phyloP scores from a whole-genome alignment of 441 rosid species.

The Erysimum pusillum region DNA sequence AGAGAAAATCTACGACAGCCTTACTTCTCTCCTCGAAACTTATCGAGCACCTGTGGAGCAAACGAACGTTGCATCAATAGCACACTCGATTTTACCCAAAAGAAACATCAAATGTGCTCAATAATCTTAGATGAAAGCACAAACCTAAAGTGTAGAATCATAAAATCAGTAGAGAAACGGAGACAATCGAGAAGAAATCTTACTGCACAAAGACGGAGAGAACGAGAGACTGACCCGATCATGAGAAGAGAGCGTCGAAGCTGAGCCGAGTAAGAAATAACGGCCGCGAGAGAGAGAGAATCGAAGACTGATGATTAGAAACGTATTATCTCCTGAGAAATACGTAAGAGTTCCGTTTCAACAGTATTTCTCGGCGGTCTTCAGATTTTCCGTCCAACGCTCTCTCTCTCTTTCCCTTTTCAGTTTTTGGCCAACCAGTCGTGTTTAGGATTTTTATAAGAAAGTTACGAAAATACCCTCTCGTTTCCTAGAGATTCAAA shows the following conservation, averaged over 20 bases:
- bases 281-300: constrained; percentile 8
- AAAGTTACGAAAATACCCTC: constrained; percentile 19
- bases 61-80: not conserved
- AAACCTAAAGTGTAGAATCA: not conserved
- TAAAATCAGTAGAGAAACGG: constrained; percentile 5
- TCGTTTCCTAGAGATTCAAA: constrained; percentile 14
- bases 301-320: constrained; percentile 13
- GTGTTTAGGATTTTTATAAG: not conserved
- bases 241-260: constrained; percentile 28
- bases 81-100: not conserved
- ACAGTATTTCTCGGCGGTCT: constrained; percentile 23
- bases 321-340: constrained; percentile 14
- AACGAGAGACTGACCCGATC: constrained; percentile 24
- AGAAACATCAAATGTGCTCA: not conserved
- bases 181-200: not conserved
- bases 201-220: not conserved
- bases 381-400: constrained; percentile 26
- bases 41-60: constrained; percentile 6
- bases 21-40: not conserved
- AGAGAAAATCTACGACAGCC: constrained; percentile 16
- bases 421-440: constrained; percentile 9
- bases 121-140: not conserved
- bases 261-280: not conserved
- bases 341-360: constrained; percentile 22
- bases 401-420: not conserved